Conservation (phyloP, 2,329 filamentous ascomycete species). For the Didymosphaeria variabile region DNA sequence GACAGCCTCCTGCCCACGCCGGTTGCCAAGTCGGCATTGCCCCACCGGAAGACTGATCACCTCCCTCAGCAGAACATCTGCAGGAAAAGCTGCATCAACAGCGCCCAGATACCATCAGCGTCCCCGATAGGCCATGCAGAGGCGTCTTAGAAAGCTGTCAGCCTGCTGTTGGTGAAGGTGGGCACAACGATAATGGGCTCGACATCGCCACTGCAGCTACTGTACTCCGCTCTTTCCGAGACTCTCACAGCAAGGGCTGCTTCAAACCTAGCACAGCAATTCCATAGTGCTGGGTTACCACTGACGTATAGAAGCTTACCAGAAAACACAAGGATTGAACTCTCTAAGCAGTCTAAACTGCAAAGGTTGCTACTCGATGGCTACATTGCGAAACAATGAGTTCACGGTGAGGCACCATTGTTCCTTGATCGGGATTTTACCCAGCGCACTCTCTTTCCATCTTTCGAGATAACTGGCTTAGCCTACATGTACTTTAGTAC, state of each 20-base stretch:
- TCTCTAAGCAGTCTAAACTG: too few relatives aligned
- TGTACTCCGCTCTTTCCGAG: not conserved
- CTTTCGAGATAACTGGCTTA: not conserved
- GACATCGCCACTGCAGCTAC: not conserved
- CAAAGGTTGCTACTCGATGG: not conserved
- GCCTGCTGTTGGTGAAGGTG: not conserved
- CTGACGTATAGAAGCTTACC: not conserved
- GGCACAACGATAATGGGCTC: not conserved
- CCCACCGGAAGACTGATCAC: constrained; percentile 11
- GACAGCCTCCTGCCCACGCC: constrained; percentile 2
- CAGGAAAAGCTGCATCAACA: not conserved
- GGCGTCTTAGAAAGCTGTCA: not conserved
- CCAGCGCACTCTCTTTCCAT: not conserved
- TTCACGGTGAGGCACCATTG: not conserved
- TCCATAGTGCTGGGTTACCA: not conserved
- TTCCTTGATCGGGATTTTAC: not conserved
- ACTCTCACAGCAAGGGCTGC: not conserved
- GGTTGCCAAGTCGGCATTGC: constrained; percentile 6
- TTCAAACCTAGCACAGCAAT: not conserved
- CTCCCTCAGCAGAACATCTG: not conserved
- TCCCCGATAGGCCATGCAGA: constrained; percentile 1
- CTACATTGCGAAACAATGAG: not conserved
- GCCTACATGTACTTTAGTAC: not conserved
- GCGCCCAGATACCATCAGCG: not conserved
- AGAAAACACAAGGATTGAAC: not conserved